Evolutionary conservation across 129 eudicot genomes (phyloP).

Genomic region (Flaveria brownii): DNA sequence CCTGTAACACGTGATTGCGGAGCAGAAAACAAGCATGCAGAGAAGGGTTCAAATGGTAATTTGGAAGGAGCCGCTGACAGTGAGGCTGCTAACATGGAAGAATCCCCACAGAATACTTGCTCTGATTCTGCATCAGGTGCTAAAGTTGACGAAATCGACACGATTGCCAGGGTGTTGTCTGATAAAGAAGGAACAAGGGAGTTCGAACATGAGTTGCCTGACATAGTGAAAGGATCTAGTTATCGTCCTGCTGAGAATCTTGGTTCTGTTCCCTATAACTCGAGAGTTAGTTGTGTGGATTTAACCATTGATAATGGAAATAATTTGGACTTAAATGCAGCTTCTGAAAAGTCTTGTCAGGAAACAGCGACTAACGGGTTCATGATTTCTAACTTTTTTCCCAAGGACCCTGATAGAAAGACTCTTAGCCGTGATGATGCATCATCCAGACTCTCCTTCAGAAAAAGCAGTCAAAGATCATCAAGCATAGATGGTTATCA

Average conservation of each 20-base stretch:
- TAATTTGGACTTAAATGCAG: constrained; percentile 27
- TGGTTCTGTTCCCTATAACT: constrained; percentile 20
- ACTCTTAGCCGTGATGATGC: constrained; percentile 29
- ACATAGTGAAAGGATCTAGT: constrained; percentile 16
- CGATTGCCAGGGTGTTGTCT: constrained; percentile 22
- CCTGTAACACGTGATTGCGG: not conserved
- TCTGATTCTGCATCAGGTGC: constrained; percentile 33
- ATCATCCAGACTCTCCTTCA: constrained; percentile 34
- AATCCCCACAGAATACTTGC: constrained; percentile 22
- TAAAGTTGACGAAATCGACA: constrained; percentile 33
- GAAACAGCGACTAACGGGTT: constrained; percentile 24
- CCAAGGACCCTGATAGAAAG: constrained; percentile 29
- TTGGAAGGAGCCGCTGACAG: constrained; percentile 29
- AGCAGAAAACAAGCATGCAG: not conserved
- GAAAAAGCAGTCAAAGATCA: constrained; percentile 38
- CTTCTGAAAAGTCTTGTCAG: constrained; percentile 23
- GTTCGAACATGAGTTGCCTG: constrained; percentile 24
- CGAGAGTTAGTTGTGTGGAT: not conserved
- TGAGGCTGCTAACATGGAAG: constrained; percentile 25
- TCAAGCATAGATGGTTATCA: constrained; percentile 34
- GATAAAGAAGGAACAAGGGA: constrained; percentile 20
- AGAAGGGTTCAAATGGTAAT: constrained; percentile 10
- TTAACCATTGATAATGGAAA: not conserved
- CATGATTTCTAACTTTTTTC: constrained; percentile 26
- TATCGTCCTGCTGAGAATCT: constrained; percentile 17